Evolutionary conservation across 495 filamentous ascomycete species (phyloP), one percentile per base, ranked within the genome.

Genomic region (Trichoderma asperelloides): DNA sequence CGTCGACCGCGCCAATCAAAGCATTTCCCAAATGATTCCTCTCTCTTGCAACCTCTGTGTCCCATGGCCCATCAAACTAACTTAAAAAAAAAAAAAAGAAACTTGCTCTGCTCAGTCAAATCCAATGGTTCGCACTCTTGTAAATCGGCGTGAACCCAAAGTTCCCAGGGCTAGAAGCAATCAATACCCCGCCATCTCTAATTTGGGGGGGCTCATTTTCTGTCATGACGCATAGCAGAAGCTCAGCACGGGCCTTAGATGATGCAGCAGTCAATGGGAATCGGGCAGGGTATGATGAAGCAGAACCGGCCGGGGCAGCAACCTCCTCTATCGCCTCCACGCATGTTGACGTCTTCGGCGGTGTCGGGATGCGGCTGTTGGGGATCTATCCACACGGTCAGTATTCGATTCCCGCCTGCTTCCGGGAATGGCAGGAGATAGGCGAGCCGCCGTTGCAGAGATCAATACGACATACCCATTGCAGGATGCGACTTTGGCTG

Each of bases 181-280:
- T 7, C 33, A 7, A 37, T 37, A 8, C 33, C 33, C 33, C 33
- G 33, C 33, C 33, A 37, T 37, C 33, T 37, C 33, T 3, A 0
- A 37, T 37, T 37, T 37, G 9, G 33, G 9, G 9, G 33, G 9
- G 33, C 9, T 37, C 33, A 7, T 37, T 37, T 7, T 37, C 33
- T 8, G 33, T 8, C 33, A 7, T 37, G 6, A 37, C 33, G 33
- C 5, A 8, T 37, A 7, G 33, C 33, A 7, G 0, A 37, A 37
- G 55, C 27, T 30, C 11, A 27, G 55, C 25, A 60, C 27, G 55
- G 25, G 23, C 55, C 30, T 60, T 18, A 49, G 55, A 80, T 79
- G 28, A 80, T 76, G 62, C 78, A 79, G 70, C 71, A 80, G 65
- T 80, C 76, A 66, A 76, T 79, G 1, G 78, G 78, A 27, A 80